Percentiles rank a stretch among this genome's conserved stretches.
phyloP scores from a whole-genome alignment of 2,329 filamentous ascomycete genomes.

The Orbilia javanica region DNA sequence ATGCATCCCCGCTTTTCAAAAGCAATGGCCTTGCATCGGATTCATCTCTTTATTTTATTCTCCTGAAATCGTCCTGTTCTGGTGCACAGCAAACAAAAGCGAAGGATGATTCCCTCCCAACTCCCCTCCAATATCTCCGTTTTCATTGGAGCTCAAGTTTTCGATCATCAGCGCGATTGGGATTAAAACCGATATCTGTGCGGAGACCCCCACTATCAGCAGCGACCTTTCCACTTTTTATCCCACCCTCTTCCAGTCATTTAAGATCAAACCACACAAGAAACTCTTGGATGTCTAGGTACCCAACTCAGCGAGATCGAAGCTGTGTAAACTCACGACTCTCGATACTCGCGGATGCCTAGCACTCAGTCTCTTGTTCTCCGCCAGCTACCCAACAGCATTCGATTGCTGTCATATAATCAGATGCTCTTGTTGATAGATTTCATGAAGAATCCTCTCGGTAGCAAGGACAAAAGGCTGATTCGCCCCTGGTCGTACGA shows the following conservation, averaged over 20 bases:
- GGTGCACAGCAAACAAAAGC: constrained; percentile 48
- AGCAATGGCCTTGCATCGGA: constrained; percentile 51
- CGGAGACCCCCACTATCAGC: constrained; percentile 56
- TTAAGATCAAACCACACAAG: constrained; percentile 36
- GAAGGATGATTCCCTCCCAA: constrained; percentile 23
- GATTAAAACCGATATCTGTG: constrained; percentile 57
- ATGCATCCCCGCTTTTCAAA: constrained; percentile 55
- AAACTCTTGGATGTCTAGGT: constrained; percentile 30
- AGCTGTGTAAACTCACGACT: constrained; percentile 15
- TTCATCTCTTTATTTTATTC: constrained; percentile 42
- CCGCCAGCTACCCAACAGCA: constrained; percentile 8
- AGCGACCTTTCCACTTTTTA: constrained; percentile 52
- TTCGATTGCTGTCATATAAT: constrained; percentile 22
- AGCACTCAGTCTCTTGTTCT: not conserved
- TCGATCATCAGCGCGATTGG: constrained; percentile 52
- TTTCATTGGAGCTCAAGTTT: constrained; percentile 41
- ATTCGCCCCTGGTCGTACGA: constrained; percentile 54
- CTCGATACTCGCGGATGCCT: constrained; percentile 27
- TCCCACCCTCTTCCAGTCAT: constrained; percentile 31
- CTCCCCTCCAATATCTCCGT: constrained; percentile 31
- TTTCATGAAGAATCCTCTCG: constrained; percentile 24
- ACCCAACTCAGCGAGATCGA: constrained; percentile 16
- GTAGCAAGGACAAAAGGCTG: constrained; percentile 20
- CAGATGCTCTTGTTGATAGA: constrained; percentile 15
- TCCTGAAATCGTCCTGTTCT: constrained; percentile 53